Conservation (phyloP, 2,329 filamentous ascomycete species). For the Aspergillus vadensis region DNA sequence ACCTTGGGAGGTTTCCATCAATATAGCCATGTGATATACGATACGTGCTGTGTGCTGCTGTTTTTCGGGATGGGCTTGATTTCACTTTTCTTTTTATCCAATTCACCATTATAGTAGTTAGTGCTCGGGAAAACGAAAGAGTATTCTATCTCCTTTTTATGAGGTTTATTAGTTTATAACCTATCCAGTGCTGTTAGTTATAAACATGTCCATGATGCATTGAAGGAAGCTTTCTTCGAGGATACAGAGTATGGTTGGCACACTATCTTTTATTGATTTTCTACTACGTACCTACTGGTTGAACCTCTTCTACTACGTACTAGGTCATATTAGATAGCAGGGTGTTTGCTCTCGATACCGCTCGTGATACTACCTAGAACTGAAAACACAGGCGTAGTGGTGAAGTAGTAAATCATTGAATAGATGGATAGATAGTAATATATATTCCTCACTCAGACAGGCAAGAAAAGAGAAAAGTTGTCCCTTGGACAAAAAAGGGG, state of each 20-base stretch:
- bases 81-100: background rate
- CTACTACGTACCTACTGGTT: too few species aligned
- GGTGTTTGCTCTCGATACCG: too few species aligned
- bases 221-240: too few species aligned
- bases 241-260: too few species aligned
- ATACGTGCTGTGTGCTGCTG: background rate
- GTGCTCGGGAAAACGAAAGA: slow-evolving; percentile 10
- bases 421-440: background rate
- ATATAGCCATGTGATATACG: background rate
- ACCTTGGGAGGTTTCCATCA: background rate
- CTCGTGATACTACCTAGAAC: too few species aligned
- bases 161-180: background rate
- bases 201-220: too few species aligned
- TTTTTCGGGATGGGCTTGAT: background rate
- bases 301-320: too few species aligned
- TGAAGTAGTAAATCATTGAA: too few species aligned
- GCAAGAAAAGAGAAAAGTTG: background rate
- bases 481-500: background rate
- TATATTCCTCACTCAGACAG: background rate
- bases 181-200: too few species aligned
- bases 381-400: too few species aligned
- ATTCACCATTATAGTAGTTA: background rate
- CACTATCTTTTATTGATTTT: too few species aligned
- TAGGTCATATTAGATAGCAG: too few species aligned
- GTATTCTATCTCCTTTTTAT: background rate